These are phyloP conservation scores for Meyerozyma athensensis DNA, from an alignment of 1,139 yeast genomes.

Conservation along the genomic window DNA sequence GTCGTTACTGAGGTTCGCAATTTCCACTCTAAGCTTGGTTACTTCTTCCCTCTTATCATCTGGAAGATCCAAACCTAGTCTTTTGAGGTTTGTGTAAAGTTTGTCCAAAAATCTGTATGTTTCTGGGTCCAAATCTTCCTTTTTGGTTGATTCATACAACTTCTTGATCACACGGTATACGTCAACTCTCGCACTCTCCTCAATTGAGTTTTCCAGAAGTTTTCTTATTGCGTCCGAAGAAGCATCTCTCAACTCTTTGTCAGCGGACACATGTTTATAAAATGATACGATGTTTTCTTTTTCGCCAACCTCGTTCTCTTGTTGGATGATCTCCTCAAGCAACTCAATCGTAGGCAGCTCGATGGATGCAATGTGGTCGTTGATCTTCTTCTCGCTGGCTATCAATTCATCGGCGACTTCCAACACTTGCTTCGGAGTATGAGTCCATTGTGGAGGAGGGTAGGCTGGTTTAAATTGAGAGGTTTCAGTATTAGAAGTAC, in stretches of 20 bases:
- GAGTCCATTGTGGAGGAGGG: slow-evolving; percentile 50
- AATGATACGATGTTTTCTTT: slow-evolving; percentile 51
- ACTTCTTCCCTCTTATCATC: slow-evolving; percentile 51
- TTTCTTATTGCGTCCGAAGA: slow-evolving; percentile 58
- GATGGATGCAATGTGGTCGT: slow-evolving; percentile 50
- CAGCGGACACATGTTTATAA: slow-evolving; percentile 64
- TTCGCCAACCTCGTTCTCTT: slow-evolving; percentile 44
- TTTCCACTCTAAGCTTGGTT: slow-evolving; percentile 52
- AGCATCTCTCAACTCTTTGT: slow-evolving; percentile 63
- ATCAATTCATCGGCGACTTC: slow-evolving; percentile 43
- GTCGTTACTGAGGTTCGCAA: slow-evolving; percentile 52
- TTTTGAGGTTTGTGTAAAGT: slow-evolving; percentile 47
- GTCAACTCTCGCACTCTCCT: slow-evolving; percentile 62
- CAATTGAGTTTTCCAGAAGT: slow-evolving; percentile 54
- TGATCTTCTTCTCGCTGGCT: slow-evolving; percentile 37
- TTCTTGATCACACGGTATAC: slow-evolving; percentile 55
- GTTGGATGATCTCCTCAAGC: slow-evolving; percentile 46
- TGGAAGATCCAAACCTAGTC: slow-evolving; percentile 66
- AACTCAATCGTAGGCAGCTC: slow-evolving; percentile 55
- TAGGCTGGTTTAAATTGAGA: slow-evolving; percentile 6
- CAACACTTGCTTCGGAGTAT: slow-evolving; percentile 48
- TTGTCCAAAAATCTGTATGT: slow-evolving; percentile 54
- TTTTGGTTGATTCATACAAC: slow-evolving; percentile 34
- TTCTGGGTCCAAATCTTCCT: slow-evolving; percentile 45
- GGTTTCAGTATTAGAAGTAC: not conserved